A percentile compares a stretch with the other conserved stretches of the same genome.
phyloP scores from a whole-genome alignment of 2,329 filamentous ascomycete species.

The Trichoderma harzianum region DNA sequence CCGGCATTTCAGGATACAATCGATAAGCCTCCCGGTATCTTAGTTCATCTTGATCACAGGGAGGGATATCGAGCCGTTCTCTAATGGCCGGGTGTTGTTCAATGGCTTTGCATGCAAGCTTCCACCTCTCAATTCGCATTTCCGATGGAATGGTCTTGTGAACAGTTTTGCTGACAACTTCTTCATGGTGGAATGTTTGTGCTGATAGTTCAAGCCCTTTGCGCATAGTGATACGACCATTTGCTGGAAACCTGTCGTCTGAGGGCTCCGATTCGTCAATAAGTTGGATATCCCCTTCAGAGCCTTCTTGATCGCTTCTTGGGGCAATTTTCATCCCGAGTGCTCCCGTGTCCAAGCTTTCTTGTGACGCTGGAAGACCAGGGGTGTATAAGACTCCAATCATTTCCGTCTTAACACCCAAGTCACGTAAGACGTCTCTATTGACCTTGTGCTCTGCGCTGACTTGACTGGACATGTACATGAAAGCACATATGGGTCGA shows the following conservation, averaged over 20 bases:
- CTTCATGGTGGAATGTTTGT: not conserved
- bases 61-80: not conserved
- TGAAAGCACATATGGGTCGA: slow-evolving; percentile 8
- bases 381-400: not conserved
- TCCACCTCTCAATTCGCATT: not conserved
- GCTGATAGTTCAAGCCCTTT: not conserved
- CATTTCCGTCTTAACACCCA: slow-evolving; percentile 17
- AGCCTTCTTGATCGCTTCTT: not conserved
- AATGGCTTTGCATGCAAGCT: not conserved
- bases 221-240: not conserved
- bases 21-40: not conserved
- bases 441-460: slow-evolving; percentile 11
- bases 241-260: not conserved
- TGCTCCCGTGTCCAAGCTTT: not conserved
- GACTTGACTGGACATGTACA: slow-evolving; percentile 18
- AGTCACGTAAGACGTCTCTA: slow-evolving; percentile 15
- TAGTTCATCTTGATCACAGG: not conserved
- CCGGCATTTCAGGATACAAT: not conserved
- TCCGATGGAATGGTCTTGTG: not conserved
- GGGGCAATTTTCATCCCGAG: not conserved
- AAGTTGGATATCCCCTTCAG: not conserved
- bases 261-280: not conserved
- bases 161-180: not conserved
- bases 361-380: not conserved
- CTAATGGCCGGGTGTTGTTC: not conserved